Base-by-base conservation (phyloP, 2,329 filamentous ascomycete genomes). In the Alternaria tenuissima region DNA sequence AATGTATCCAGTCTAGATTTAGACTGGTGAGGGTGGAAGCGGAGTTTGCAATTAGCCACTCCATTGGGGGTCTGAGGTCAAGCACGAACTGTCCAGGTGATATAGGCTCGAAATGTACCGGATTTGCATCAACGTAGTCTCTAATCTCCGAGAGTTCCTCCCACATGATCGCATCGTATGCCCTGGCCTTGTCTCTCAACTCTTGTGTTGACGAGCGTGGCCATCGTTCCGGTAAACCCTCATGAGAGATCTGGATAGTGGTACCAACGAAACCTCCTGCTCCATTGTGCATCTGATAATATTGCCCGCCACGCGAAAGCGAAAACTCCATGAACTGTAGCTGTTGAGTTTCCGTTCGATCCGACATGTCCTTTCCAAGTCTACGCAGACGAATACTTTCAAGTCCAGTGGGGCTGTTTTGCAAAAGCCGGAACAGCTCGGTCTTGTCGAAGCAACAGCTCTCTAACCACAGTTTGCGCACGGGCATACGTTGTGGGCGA, bases 401-500 rank as follows among this genome's bases (percentile, higher is more conserved):
- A 3, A 84, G 67, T 0, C 75, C 77, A 7, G 61, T 65, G 3
- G 75, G 70, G 44, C 76, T 62, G 6, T 73, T 16, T 18, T 62
- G 36, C 1, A 65, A 49, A 3, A 68, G 63, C 30, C 70, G 63
- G 16, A 39, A 55, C 14, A 66, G 55, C 4, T 65, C 55, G 12
- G 65, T 52, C 1, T 73, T 71, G 5, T 73, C 71, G 9, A 73
- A 69, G 16, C 75, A 77, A 57, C 79, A 81, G 53, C 78, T 81
- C 55, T 84, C 82, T 4, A 84, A 69, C 82, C 82, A 84, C 5
- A 84, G 73, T 52, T 72, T 78, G 11, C 77, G 73, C 14, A 83
- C 59, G 3, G 75, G 74, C 7, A 70, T 63, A 18, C 62, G 63
- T 2, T 71, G 70, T 11, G 69, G 62, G 18, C 77, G 65, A 3